These are phyloP conservation scores for Ottelia alismoides DNA, from an alignment of 106 monocot genomes.

Conservation along the genomic window DNA sequence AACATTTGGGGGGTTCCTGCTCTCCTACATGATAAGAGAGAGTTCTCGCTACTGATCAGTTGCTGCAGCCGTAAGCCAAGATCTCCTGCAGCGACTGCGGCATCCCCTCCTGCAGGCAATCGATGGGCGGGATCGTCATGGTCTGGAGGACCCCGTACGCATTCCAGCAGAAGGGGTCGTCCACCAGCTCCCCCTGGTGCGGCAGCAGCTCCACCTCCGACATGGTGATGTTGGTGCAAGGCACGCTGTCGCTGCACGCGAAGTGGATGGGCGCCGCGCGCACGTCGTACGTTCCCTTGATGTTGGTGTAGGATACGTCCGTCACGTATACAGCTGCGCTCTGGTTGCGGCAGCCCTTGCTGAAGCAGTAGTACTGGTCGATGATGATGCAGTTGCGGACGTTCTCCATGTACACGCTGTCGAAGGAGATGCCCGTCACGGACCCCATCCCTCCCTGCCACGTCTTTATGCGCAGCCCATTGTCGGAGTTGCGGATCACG, in stretches of 20 bases:
- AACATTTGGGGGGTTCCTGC: too few species aligned
- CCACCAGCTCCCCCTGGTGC: constrained; percentile 62
- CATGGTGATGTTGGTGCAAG: constrained; percentile 94
- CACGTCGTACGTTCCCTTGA: constrained; percentile 86
- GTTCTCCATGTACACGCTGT: constrained; percentile 62
- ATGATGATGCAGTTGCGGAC: constrained; percentile 94
- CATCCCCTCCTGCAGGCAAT: constrained; percentile 61
- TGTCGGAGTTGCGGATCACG: constrained; percentile 73
- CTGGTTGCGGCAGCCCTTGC: constrained; percentile 66
- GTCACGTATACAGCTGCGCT: constrained; percentile 68
- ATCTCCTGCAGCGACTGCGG: constrained; percentile 40
- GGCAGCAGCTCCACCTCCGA: constrained; percentile 88
- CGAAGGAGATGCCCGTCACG: constrained; percentile 53
- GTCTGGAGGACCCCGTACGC: constrained; percentile 66
- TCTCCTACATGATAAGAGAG: too few species aligned
- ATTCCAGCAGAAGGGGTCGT: constrained; percentile 97
- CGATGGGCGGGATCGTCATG: constrained; percentile 69
- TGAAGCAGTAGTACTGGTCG: constrained; percentile 95
- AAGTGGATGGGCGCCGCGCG: constrained; percentile 77
- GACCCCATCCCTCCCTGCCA: constrained; percentile 95
- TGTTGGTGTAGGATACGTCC: constrained; percentile 53
- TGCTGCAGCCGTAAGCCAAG: constrained; percentile 27
- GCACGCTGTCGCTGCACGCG: constrained; percentile 85
- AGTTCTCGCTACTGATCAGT: too few species aligned
- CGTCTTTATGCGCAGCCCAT: constrained; percentile 92